These are phyloP conservation scores for Phellopilus nigrolimitatus DNA, from an alignment of 1,284 basidiomycete species.

Conservation along the genomic window DNA sequence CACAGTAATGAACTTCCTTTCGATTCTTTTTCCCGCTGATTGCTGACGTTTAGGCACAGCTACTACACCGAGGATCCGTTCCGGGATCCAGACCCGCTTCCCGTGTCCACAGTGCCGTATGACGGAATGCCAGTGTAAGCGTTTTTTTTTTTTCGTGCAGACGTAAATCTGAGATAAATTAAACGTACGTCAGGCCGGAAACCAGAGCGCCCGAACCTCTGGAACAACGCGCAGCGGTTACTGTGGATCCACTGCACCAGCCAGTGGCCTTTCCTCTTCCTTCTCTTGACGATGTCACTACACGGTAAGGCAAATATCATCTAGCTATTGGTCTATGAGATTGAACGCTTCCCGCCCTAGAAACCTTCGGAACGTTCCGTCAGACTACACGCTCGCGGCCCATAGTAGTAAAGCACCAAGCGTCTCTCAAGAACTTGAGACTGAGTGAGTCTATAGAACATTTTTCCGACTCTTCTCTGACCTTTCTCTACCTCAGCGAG, in stretches of 20 bases:
- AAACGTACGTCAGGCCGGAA: slow-evolving; percentile 18
- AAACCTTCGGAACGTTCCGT: slow-evolving; percentile 14
- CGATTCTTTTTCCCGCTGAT: not conserved
- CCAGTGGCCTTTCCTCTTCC: slow-evolving; percentile 12
- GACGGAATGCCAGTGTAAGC: slow-evolving; percentile 13
- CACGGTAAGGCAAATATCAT: slow-evolving; percentile 1
- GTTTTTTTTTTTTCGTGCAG: not conserved
- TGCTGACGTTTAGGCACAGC: not conserved
- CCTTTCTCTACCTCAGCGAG: slow-evolving; percentile 1
- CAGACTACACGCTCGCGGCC: slow-evolving; percentile 18
- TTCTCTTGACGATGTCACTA: slow-evolving; percentile 13
- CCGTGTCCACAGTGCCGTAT: slow-evolving; percentile 18
- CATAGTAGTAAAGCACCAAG: slow-evolving; percentile 16
- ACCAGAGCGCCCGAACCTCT: not conserved
- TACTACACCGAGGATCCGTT: slow-evolving; percentile 16
- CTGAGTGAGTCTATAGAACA: slow-evolving; percentile 7
- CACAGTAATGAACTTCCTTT: slow-evolving; percentile 2
- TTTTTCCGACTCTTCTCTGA: not conserved
- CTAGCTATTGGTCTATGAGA: not conserved
- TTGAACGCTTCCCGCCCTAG: not conserved
- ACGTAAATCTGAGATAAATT: not conserved
- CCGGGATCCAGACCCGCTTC: slow-evolving; percentile 16
- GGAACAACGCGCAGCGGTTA: not conserved
- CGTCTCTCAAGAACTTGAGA: slow-evolving; percentile 7
- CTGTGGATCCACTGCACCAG: not conserved